Percentiles rank a stretch among this genome's conserved stretches.
phyloP scores from a whole-genome alignment of 768 basidiomycete genomes.

The Termitomyces sp. region DNA sequence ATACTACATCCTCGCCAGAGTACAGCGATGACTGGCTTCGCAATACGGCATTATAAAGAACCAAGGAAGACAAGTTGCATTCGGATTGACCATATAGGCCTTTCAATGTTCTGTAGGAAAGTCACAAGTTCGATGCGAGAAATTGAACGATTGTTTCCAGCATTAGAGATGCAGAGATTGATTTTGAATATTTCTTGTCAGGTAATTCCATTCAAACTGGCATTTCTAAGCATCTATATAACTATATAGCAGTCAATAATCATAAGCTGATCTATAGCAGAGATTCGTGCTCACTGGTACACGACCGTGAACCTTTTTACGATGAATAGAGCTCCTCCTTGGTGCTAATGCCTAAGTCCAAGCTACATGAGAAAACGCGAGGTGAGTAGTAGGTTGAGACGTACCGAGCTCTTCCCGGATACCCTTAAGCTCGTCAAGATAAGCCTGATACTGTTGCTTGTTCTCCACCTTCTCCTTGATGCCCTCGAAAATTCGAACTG shows the following conservation, averaged over 20 bases:
- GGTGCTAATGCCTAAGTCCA: slow-evolving; percentile 30
- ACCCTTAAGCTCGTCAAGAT: slow-evolving; percentile 86
- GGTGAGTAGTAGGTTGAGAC: slow-evolving; percentile 11
- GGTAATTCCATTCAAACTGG: slow-evolving; percentile 10
- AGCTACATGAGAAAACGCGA: not conserved
- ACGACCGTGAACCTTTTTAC: slow-evolving; percentile 18
- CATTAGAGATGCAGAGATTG: not conserved
- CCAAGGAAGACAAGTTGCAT: no score
- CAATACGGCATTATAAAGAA: not conserved
- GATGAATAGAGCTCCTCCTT: slow-evolving; percentile 44
- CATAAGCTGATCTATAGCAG: not conserved
- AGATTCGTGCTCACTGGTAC: slow-evolving; percentile 5
- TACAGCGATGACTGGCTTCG: not conserved
- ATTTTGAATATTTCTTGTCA: not conserved
- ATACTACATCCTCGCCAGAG: not conserved
- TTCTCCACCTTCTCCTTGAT: slow-evolving; percentile 98
- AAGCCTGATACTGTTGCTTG: slow-evolving; percentile 89
- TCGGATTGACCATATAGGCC: not conserved
- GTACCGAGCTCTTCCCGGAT: slow-evolving; percentile 90
- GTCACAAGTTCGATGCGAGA: not conserved
- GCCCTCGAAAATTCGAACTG: slow-evolving; percentile 95
- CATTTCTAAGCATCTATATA: slow-evolving; percentile 14
- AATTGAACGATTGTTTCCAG: not conserved
- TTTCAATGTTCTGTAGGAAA: not conserved
- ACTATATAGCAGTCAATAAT: not conserved